Evolutionary conservation across 768 basidiomycete species (phyloP).

Genomic region (Russula compacta): DNA sequence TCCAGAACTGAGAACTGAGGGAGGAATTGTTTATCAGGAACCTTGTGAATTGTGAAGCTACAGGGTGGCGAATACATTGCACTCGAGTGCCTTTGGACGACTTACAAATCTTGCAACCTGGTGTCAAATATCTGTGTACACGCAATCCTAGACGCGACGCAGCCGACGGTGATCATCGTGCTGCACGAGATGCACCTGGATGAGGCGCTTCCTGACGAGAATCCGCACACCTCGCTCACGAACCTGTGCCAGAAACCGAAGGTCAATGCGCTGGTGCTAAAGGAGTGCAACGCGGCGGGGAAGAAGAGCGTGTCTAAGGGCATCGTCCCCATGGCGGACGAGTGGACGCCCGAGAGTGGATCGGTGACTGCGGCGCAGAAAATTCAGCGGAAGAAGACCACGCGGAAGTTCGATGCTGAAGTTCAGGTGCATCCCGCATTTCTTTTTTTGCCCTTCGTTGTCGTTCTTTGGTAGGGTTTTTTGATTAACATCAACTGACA

Average conservation of each 20-base stretch:
- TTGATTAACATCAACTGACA: no score
- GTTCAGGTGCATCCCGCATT: conserved; percentile 61
- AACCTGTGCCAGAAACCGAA: conserved; percentile 47
- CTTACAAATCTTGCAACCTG: conserved; percentile 76
- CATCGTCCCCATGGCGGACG: conserved; percentile 72
- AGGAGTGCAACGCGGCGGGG: conserved; percentile 68
- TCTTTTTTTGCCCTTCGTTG: conserved; percentile 17
- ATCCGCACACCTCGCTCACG: conserved; percentile 35
- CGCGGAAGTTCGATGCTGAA: conserved; percentile 51
- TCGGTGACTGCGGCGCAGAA: conserved; percentile 89
- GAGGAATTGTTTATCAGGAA: conserved; percentile 60
- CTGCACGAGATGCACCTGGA: conserved; percentile 74
- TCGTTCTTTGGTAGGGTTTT: background rate
- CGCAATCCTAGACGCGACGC: conserved; percentile 63
- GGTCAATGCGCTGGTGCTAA: no score
- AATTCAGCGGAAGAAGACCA: conserved; percentile 68
- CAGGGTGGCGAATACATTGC: conserved; percentile 68
- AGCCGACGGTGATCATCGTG: conserved; percentile 80
- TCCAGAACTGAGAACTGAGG: background rate
- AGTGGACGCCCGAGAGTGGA: conserved; percentile 89
- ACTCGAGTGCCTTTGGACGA: conserved; percentile 73
- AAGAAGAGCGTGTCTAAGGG: conserved; percentile 81
- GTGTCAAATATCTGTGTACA: conserved; percentile 79
- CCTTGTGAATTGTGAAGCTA: conserved; percentile 80
- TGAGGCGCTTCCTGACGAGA: conserved; percentile 37